Base-by-base conservation (phyloP, 148 eudicot genomes). In the Agrostemma githago region DNA sequence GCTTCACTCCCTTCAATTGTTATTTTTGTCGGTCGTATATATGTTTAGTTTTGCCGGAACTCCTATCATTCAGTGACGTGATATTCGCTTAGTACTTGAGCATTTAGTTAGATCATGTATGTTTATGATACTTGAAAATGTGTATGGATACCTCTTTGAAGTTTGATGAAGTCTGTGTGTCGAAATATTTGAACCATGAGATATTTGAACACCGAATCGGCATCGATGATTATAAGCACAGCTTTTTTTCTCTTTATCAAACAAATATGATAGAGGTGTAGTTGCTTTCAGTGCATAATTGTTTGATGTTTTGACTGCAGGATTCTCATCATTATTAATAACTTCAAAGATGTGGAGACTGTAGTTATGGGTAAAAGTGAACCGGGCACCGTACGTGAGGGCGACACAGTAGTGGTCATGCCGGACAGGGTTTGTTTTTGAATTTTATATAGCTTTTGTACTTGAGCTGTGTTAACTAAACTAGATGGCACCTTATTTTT, bases 311-410 rank as follows among this genome's bases (percentile, higher is more conserved):
- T 51, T 2, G n/a, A 21, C 66, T 84, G 83, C 70, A 92, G 97
- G 82, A 73, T 94, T 87, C 96, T 96, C 62, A 82, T 96, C 62
- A 82, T 94, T 54, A 83, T 86, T 42, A 93, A 90, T 82, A 92
- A 88, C 82, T 94, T 92, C 62, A 94, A 95, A 83, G 96, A 92
- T 74, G 79, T 92, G 91, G 96, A 93, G 64, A 92, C 93, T 67
- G 96, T 92, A 78, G 88, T 90, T 40, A 95, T 90, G 98, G 97
- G 98, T 17, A 95, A 95, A 83, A 82, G 88, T 17, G 97, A 95
- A 73, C 90, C 97, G 79, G 98, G 98, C 26, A 87, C 85, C 71
- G 58, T 95, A n/a, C 77, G 83, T 5, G 97, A 92, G 83, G 98
- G 97, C 48, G 93, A 90, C 66, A 83, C 62, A 61, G 73, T 95